Evolutionary conservation across 352 stramenopile genomes (phyloP), one percentile per base, ranked within the genome.

Genomic region (Globisporangium paddicum): DNA sequence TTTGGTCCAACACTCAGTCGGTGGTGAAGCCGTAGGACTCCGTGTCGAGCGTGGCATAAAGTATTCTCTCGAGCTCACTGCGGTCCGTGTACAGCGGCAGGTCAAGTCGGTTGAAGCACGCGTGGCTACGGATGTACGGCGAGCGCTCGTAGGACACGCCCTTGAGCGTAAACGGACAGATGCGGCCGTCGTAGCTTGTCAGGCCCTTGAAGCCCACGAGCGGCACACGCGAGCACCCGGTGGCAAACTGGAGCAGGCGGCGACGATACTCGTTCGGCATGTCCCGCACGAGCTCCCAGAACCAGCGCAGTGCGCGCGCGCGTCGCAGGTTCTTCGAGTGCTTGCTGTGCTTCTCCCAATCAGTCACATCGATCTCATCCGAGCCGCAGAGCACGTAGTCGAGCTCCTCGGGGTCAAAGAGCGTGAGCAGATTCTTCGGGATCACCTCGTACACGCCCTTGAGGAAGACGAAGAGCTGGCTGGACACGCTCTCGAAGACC

Each of bases 341-440:
- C 18, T 60, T 55, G 26, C 94, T 96, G 63, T 98, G 68, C 38
- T 72, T 68, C 67, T 90, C 81, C 96, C 96, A 98, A 68, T 99
- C 94, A 14, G 90, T 72, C 49, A 98, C 93, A 52, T 98, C 84
- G 64, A 99, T 98, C 64, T 86, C 76, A 0, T 93, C 85, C 30
- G 98, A 79, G 18, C 96, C 96, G 59, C 94, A 98, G 67, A 99
- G 89, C 6, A 99, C 55, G n/a, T n/a, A n/a, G n/a, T n/a, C n/a
- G n/a, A n/a, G n/a, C n/a, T n/a, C n/a, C n/a, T n/a, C n/a, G n/a
- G 96, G 96, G 72, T 99, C 96, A 72, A 99, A 99, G 14, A 98
- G 75, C 50, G 91, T 90, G 21, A 98, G 69, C 14, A 98, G 72
- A 6, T 93, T 75, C 64, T 90, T 82, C 11, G 96, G 96, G 41